Evolutionary conservation across 1,284 basidiomycete species (phyloP).

Genomic region (Macrocystidia cucumis): DNA sequence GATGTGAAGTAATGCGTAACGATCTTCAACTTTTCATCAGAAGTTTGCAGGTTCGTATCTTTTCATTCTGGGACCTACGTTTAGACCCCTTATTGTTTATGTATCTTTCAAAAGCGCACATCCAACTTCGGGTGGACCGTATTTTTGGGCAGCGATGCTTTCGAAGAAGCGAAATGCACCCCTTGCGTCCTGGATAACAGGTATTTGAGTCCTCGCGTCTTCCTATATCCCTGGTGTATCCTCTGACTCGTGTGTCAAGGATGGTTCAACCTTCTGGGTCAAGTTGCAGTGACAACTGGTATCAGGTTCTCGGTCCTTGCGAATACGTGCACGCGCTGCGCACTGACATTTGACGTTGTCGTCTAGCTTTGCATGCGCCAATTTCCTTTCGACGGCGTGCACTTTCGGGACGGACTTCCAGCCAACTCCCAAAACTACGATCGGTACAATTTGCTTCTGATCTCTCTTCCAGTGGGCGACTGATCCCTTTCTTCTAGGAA

Average conservation of each 20-base stretch:
- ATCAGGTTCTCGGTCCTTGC: conserved; percentile 37
- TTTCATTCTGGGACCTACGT: background rate
- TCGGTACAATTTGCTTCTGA: conserved; percentile 31
- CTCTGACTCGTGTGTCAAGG: conserved; percentile 19
- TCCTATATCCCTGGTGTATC: background rate
- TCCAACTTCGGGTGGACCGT: conserved; percentile 69
- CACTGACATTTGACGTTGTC: background rate
- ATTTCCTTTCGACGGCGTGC: conserved; percentile 56
- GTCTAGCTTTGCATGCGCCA: conserved; percentile 58
- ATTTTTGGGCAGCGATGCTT: conserved; percentile 72
- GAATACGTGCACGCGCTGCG: background rate
- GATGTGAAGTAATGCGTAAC: background rate
- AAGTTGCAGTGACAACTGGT: conserved; percentile 71
- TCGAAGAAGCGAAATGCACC: conserved; percentile 46
- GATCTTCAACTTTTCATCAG: conserved; percentile 19
- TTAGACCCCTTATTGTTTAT: background rate
- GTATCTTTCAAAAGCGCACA: conserved; percentile 39
- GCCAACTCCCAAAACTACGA: conserved; percentile 48
- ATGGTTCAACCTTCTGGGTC: conserved; percentile 72
- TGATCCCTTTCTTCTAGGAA: conserved; percentile 19
- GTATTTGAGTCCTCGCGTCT: conserved; percentile 14
- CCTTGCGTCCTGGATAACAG: conserved; percentile 63
- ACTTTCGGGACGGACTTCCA: conserved; percentile 52
- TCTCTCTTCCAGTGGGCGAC: background rate
- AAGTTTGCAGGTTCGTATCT: conserved; percentile 45